Base-by-base conservation (phyloP, 306 rosid genomes). In the Erythrophleum fordii region DNA sequence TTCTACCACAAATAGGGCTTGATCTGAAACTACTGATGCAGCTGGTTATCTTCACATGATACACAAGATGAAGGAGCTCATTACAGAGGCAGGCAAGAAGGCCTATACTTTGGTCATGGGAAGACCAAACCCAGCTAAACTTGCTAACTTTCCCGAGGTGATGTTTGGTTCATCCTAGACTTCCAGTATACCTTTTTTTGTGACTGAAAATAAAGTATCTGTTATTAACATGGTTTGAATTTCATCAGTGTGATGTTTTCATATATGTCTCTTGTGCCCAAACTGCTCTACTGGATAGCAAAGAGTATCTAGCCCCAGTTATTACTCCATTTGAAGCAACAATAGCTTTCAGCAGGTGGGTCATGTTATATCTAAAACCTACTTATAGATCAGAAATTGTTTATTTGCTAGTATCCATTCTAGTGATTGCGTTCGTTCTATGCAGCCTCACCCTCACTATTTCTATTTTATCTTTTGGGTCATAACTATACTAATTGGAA, bases 141-240 rank as follows among this genome's bases (percentile, higher is more conserved):
- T 95, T 81, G 97, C 98, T 48, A 95, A 95, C 89, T 95, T 92
- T 75, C 97, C 98, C 8, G 97, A 92, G 98, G 98, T 94, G 72
- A 88, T 51, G 46, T 82, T 55, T 52, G 22, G 72, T 75, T 58
- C 52, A 49, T 56, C 69, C 48, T 59, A 14, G 68, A 39, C 7
- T 55, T 39, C 35, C 51, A 31, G 35, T 28, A 77, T 61, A 37
- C 67, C 75, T 45, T 48, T 31, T 39, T 66, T 77, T 41, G n/a
- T 61, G 35, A 71, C 79, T 26, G 44, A 75, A 80, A 71, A 44
- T 60, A 13, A 0, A 44, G 5, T 39, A 62, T 37, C 44, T 80
- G 35, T 77, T 73, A 44, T 83, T 77, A 74, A 51, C 59, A 10
- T 31, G 14, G 12, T 51, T 74, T 78, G 35, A 60, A 67, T 79